Base-by-base conservation (phyloP, 1,284 basidiomycete species). In the Pseudozyma tsukubaensis region DNA sequence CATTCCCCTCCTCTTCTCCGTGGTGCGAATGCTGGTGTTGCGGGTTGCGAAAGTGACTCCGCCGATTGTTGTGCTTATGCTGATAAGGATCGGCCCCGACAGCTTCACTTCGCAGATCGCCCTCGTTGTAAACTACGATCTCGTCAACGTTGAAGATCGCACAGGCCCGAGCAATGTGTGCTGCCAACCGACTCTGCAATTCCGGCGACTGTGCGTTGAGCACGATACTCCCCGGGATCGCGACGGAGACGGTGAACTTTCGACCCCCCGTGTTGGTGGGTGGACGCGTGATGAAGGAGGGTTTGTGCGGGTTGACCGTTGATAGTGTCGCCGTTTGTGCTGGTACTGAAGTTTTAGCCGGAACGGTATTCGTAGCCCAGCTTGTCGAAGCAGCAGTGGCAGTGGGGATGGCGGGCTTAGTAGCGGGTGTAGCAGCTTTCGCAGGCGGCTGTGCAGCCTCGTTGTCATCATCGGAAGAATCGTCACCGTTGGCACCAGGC, bases 141-240 rank as follows among this genome's bases (percentile, higher is more conserved):
- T 85, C 84, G 59, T 82, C 78, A 14, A 85, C 79, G 49, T 77
- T 79, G 73, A 85, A 85, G 58, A 85, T 84, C 10, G 84, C 83
- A 56, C 81, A 83, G 10, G 79, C 75, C 10, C 84, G 60, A 0
- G 82, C 84, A 35, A 84, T 79, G 67, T 83, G 81, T 4, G 78
- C 81, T 7, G 79, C 84, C 11, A 85, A 57, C 6, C 80, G 59
- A 16, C 72, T 72, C 19, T 81, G 77, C n/a, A 85, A 65, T 40
- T 85, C 84, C 5, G 76, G 76, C 12, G 79, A 80, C 40, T 85
- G 84, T 3, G 84, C 83, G 60, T 85, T 85, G 51, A 76, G 67
- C 0, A 85, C 73, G 48, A 85, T 84, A 18, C 68, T 75, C 0
- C 82, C 81, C 4, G 84, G 84, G 10, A 85, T 67, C 4, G 84